Percentiles rank a stretch among this genome's conserved stretches.
Conservation (phyloP, 1,284 basidiomycete genomes). For the Vanrija humicola region DNA sequence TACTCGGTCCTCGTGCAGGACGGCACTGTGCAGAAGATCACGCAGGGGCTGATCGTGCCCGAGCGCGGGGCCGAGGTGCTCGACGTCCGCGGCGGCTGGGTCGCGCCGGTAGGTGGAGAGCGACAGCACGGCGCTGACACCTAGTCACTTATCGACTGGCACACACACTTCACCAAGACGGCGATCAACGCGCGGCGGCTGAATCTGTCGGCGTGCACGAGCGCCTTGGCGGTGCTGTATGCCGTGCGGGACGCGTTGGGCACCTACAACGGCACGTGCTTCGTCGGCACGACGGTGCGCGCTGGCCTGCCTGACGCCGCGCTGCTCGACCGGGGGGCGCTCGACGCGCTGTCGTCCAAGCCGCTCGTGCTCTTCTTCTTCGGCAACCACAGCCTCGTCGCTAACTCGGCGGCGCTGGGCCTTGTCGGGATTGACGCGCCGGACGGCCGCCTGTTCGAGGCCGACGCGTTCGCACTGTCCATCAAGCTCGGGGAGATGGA, state of each 20-base stretch:
- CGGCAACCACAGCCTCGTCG: too few relatives aligned
- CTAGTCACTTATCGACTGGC: conserved; percentile 22
- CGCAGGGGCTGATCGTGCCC: neutral
- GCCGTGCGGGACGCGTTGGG: conserved; percentile 5
- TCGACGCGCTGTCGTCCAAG: conserved; percentile 23
- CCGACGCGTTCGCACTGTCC: conserved; percentile 26
- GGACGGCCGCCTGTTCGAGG: conserved; percentile 27
- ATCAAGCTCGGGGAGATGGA: conserved; percentile 20
- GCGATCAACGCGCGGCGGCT: conserved; percentile 21
- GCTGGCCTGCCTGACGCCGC: conserved; percentile 24
- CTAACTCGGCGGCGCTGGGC: too few relatives aligned
- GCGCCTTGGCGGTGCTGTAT: conserved; percentile 20
- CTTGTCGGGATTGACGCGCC: conserved; percentile 2
- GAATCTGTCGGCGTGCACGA: conserved; percentile 17
- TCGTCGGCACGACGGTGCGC: conserved; percentile 23
- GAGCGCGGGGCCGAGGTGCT: neutral
- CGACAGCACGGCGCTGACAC: neutral
- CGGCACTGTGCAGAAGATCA: conserved; percentile 14
- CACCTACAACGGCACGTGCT: neutral
- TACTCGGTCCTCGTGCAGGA: conserved; percentile 16
- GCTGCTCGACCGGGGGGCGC: conserved; percentile 16
- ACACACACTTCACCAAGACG: conserved; percentile 28
- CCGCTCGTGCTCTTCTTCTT: conserved; percentile 21
- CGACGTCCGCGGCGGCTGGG: conserved; percentile 8
- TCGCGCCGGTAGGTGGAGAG: neutral